Base-by-base conservation (phyloP, 2,329 filamentous ascomycete species). In the Raffaelea ambrosiae region DNA sequence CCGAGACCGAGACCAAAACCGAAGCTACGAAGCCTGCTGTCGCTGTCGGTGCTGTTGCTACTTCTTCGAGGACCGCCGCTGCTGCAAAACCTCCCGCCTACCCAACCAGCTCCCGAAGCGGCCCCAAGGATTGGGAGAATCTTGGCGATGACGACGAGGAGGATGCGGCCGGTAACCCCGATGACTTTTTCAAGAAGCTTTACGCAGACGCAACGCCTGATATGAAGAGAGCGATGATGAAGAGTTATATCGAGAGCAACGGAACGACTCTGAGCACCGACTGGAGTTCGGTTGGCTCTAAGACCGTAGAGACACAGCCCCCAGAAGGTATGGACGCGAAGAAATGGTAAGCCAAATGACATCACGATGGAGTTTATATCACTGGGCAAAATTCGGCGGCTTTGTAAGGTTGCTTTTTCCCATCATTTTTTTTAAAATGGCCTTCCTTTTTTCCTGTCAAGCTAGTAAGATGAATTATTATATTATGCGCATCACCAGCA, bases 241-340 rank as follows among this genome's bases (percentile, higher is more conserved):
- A 98, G 78, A 95, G 88, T 61, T 97, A 88, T 60, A 75, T 81
- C 14, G 91, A 98, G 72, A 96, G 90, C 65, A 93, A 94, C 57
- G 93, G 93, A 4, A 98, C 93, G 0, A 79, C 86, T 3, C 69
- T 98, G 44, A 96, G 88, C 65, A 98, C 93, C 0, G 88, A 91
- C 62, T 98, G 93, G 93, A 67, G 70, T 10, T 86, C 95, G 52
- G 91, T 96, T 19, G 78, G 79, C 44, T 77, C 73, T 53, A 80
- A 79, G 18, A 84, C 69, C 21, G 85, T 96, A 22, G 79, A 87
- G 61, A 86, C 82, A 0, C 66, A 71, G 33, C 85, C 88, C 9
- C 88, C 88, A 0, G 84, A 89, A 42, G 88, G 88, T 0, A 81
- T 88, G 57, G 81, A 86, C 63, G 81, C 80, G 3, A 90, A 84